Evolutionary conservation across 2,329 filamentous ascomycete genomes (phyloP).

Genomic region (Trichoderma cornu-damae): DNA sequence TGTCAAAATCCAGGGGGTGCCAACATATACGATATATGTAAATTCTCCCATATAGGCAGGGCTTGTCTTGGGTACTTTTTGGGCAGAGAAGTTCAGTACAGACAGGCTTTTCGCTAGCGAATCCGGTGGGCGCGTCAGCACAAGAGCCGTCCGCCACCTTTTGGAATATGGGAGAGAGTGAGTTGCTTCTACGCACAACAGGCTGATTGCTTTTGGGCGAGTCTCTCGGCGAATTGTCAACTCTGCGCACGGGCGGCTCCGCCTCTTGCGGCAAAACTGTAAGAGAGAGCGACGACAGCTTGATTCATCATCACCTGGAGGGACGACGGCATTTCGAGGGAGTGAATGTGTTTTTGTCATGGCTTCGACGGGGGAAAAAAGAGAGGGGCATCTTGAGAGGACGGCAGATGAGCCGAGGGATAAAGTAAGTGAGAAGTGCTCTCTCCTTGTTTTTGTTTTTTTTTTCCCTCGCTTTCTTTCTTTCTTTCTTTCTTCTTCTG

Average conservation of each 20-base stretch:
- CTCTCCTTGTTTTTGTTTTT: background rate
- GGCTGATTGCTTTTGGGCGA: no score
- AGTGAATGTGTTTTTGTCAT: background rate
- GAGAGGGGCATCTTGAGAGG: conserved; percentile 17
- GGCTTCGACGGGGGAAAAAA: background rate
- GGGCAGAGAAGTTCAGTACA: no score
- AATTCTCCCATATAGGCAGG: background rate
- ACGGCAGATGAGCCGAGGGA: conserved; percentile 71
- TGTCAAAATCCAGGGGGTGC: background rate
- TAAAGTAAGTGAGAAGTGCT: conserved; percentile 39
- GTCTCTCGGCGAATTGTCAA: no score
- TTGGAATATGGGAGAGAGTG: no score
- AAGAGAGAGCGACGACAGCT: no score
- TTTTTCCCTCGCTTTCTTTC: background rate
- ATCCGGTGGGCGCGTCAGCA: background rate
- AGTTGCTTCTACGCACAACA: no score
- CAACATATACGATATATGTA: background rate
- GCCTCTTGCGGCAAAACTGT: no score
- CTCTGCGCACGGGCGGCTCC: no score
- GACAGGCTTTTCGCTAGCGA: background rate
- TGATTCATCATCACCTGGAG: background rate
- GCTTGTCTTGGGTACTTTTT: background rate
- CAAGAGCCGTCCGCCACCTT: background rate
- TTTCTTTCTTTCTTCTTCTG: background rate
- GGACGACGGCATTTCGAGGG: background rate